Evolutionary conservation across 345 rosid species (phyloP).

Genomic region (Aurinia saxatilis): DNA sequence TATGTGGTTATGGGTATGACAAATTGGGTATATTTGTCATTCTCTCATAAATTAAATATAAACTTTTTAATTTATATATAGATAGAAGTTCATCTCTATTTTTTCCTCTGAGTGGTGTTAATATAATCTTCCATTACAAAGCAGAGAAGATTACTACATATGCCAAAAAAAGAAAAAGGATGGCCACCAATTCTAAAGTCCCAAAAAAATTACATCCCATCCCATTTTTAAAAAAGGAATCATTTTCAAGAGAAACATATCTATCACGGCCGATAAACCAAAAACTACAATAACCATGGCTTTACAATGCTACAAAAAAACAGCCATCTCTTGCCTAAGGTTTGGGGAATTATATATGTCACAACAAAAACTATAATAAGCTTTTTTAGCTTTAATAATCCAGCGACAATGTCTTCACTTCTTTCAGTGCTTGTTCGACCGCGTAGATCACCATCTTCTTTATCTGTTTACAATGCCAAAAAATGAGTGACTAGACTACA

Average conservation of each 20-base stretch:
- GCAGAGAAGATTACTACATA: neutral
- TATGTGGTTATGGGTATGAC: too few relatives aligned
- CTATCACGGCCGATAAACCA: neutral
- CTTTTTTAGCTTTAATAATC: neutral
- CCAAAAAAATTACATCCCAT: neutral
- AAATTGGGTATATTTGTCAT: too few relatives aligned
- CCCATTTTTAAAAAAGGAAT: neutral
- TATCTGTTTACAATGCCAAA: constrained; percentile 9
- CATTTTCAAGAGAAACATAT: neutral
- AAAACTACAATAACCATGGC: neutral
- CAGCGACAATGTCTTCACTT: constrained; percentile 11
- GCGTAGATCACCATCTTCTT: constrained; percentile 29
- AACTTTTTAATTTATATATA: too few relatives aligned
- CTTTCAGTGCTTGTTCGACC: constrained; percentile 20
- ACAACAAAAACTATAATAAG: neutral
- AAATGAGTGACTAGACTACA: neutral
- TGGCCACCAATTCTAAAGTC: neutral
- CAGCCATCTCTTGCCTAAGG: neutral
- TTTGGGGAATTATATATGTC: neutral
- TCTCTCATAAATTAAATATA: too few relatives aligned
- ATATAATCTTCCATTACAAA: neutral
- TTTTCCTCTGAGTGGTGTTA: too few relatives aligned
- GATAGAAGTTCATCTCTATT: too few relatives aligned
- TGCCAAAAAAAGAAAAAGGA: neutral
- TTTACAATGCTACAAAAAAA: constrained; percentile 7